These are phyloP conservation scores for Isabelozyma rhagii DNA, from an alignment of 805 yeast species.

Conservation along the genomic window DNA sequence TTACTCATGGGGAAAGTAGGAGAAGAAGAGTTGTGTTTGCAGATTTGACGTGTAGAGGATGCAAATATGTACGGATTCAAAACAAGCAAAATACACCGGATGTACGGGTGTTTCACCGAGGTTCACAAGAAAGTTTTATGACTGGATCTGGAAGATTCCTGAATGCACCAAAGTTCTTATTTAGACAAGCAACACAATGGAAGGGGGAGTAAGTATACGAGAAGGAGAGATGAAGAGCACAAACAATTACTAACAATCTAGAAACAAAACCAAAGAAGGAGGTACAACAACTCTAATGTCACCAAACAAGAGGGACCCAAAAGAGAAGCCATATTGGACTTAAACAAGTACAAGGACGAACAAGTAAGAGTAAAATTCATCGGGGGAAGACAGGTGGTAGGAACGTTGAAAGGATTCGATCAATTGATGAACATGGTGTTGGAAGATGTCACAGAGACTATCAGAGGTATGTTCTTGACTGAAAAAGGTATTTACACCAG, in stretches of 20 bases:
- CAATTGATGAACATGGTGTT: slow-evolving; percentile 77
- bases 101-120: neutral
- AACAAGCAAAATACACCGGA: neutral
- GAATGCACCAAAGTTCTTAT: neutral
- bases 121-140: neutral
- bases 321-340: slow-evolving; percentile 84
- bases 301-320: slow-evolving; percentile 66
- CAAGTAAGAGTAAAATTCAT: slow-evolving; percentile 72
- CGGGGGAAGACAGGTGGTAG: slow-evolving; percentile 84
- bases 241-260: neutral
- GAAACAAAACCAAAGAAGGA: slow-evolving; percentile 7
- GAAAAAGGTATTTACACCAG: neutral
- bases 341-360: slow-evolving; percentile 72
- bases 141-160: too few relatives aligned
- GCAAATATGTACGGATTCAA: neutral
- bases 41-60: neutral
- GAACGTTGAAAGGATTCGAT: slow-evolving; percentile 79
- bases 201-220: neutral
- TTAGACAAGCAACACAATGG: neutral
- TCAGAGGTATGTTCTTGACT: slow-evolving; percentile 45
- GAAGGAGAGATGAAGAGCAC: neutral
- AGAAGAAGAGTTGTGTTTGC: neutral
- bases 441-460: slow-evolving; percentile 64
- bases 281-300: slow-evolving; percentile 4
- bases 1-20: slow-evolving; percentile 25